phyloP scores from a whole-genome alignment of 495 filamentous ascomycete species.

The Coniosporium apollinis region DNA sequence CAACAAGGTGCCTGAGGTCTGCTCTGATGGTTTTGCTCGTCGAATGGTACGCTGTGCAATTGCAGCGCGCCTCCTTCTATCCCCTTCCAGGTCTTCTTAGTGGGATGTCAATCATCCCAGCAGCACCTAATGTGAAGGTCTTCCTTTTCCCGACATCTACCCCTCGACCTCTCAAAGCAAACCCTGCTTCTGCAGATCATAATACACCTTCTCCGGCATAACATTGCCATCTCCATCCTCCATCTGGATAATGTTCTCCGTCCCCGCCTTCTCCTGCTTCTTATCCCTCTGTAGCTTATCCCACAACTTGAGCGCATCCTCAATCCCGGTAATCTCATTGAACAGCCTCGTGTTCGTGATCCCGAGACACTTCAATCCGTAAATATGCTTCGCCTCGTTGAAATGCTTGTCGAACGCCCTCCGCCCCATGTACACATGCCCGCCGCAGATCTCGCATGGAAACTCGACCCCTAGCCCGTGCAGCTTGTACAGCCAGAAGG shows the following conservation, averaged over 20 bases:
- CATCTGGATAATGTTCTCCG: slow-evolving; percentile 88
- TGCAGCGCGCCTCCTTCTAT: no score
- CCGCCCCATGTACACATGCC: slow-evolving; percentile 92
- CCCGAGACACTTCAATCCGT: slow-evolving; percentile 82
- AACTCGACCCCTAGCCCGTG: slow-evolving; percentile 94
- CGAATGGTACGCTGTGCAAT: no score
- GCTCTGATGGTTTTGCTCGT: no score
- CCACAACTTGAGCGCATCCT: slow-evolving; percentile 76
- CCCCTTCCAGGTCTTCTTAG: no score
- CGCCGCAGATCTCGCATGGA: slow-evolving; percentile 89
- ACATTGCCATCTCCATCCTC: slow-evolving; percentile 95
- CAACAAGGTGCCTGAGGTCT: no score
- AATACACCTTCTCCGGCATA: slow-evolving; percentile 95
- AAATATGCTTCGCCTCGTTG: slow-evolving; percentile 78
- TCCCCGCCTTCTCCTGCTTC: slow-evolving; percentile 54
- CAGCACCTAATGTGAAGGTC: no score
- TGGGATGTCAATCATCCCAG: no score
- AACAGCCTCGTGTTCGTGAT: slow-evolving; percentile 88
- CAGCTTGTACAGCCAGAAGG: slow-evolving; percentile 95
- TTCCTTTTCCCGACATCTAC: no score
- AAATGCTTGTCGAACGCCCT: slow-evolving; percentile 98
- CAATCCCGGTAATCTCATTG: slow-evolving; percentile 82
- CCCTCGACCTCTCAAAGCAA: slow-evolving; percentile 43
- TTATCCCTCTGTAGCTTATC: slow-evolving; percentile 81
- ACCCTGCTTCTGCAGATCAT: slow-evolving; percentile 63